phyloP scores from a whole-genome alignment of 306 rosid species.

The Sphenostylis stenocarpa region DNA sequence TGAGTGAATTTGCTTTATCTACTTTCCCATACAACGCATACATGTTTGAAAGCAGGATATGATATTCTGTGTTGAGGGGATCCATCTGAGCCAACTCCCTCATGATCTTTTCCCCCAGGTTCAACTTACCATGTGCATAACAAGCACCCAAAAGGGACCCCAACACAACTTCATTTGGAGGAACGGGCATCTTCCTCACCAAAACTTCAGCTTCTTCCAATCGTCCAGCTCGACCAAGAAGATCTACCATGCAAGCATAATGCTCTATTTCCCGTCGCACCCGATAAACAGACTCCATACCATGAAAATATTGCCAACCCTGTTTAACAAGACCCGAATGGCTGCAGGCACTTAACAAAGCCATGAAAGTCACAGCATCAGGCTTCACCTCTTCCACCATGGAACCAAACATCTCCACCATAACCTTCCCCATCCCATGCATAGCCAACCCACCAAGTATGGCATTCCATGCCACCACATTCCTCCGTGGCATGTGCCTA shows the following conservation, averaged over 20 bases:
- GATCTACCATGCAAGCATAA: conserved; percentile 73
- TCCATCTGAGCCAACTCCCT: conserved; percentile 53
- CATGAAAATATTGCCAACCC: conserved; percentile 55
- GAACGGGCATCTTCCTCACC: conserved; percentile 60
- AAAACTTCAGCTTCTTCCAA: conserved; percentile 58
- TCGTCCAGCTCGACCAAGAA: conserved; percentile 68
- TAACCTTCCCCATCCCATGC: conserved; percentile 61
- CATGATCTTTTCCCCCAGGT: conserved; percentile 60
- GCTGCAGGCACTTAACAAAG: conserved; percentile 78
- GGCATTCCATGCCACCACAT: conserved; percentile 79
- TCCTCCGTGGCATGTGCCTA: conserved; percentile 46
- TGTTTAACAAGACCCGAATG: conserved; percentile 66
- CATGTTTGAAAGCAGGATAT: conserved; percentile 70
- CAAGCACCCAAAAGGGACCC: conserved; percentile 77
- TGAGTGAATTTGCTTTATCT: conserved; percentile 56
- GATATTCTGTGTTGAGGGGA: conserved; percentile 63
- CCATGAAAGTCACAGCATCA: conserved; percentile 63
- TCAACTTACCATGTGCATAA: conserved; percentile 50
- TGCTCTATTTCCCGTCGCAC: conserved; percentile 60
- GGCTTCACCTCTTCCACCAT: conserved; percentile 65
- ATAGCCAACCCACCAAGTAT: conserved; percentile 74
- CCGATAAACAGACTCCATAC: conserved; percentile 48
- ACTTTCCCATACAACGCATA: conserved; percentile 55
- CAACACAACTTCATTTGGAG: conserved; percentile 68
- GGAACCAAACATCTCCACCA: conserved; percentile 48